These are phyloP conservation scores for Anisodus tanguticus DNA, from an alignment of 257 asterid genomes.

Conservation along the genomic window DNA sequence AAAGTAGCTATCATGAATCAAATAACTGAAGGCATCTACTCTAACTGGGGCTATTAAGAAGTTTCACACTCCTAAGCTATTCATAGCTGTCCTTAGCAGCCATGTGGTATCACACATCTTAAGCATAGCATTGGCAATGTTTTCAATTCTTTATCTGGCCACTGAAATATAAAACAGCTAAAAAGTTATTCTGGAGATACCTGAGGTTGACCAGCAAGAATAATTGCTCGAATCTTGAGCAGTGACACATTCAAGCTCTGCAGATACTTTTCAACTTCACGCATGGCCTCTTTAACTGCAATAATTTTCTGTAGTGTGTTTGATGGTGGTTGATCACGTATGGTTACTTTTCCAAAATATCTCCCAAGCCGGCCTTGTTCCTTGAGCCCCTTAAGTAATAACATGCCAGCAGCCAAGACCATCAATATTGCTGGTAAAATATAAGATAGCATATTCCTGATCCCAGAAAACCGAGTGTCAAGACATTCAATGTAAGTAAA, in stretches of 20 bases:
- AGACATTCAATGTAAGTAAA: background rate
- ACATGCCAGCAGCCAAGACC: constrained; percentile 72
- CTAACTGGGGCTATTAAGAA: background rate
- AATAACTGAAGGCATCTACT: background rate
- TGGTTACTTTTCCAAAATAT: constrained; percentile 84
- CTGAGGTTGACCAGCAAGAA: constrained; percentile 96
- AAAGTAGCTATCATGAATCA: background rate
- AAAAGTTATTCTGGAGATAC: constrained; percentile 37
- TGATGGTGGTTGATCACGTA: constrained; percentile 92
- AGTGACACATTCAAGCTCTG: constrained; percentile 81
- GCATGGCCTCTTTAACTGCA: constrained; percentile 92
- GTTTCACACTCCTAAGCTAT: constrained; percentile 12
- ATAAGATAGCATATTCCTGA: constrained; percentile 82
- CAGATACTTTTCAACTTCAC: constrained; percentile 79
- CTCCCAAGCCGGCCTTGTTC: constrained; percentile 98
- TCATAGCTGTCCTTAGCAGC: background rate
- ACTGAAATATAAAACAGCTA: background rate
- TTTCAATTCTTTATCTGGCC: background rate
- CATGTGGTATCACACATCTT: background rate
- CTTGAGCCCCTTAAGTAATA: constrained; percentile 85
- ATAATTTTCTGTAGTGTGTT: constrained; percentile 90
- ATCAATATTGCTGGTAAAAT: constrained; percentile 75
- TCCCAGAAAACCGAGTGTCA: constrained; percentile 28
- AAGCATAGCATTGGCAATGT: background rate
- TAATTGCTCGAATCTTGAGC: constrained; percentile 78